Conservation (phyloP, 1,284 basidiomycete genomes). For the Austropuccinia psidii region DNA sequence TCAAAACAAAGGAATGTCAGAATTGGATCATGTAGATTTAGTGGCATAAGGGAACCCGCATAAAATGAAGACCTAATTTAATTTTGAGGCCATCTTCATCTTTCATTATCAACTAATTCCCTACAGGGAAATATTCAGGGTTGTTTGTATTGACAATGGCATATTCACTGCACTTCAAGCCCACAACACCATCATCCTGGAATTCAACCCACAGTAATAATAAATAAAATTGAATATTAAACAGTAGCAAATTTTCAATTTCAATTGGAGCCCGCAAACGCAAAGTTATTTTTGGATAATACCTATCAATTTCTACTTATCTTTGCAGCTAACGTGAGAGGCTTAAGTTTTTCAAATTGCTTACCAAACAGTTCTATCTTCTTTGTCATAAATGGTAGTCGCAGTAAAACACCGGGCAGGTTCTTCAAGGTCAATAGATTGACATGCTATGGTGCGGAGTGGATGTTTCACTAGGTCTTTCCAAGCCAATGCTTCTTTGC, state of each 20-base stretch:
- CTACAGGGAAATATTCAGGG: slow-evolving; percentile 34
- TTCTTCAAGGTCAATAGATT: slow-evolving; percentile 70
- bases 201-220: slow-evolving; percentile 83
- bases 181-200: slow-evolving; percentile 74
- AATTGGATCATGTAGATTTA: too few species aligned
- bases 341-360: not conserved
- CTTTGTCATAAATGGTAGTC: slow-evolving; percentile 30
- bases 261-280: slow-evolving; percentile 51
- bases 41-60: too few species aligned
- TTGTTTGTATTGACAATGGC: slow-evolving; percentile 35
- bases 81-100: slow-evolving; percentile 33
- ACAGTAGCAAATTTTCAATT: slow-evolving; percentile 91
- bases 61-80: slow-evolving; percentile 27
- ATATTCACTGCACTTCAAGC: slow-evolving; percentile 43
- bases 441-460: slow-evolving; percentile 74
- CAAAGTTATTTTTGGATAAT: slow-evolving; percentile 36
- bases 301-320: slow-evolving; percentile 4
- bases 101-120: slow-evolving; percentile 19
- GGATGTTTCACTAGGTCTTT: slow-evolving; percentile 76
- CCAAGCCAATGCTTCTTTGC: slow-evolving; percentile 70
- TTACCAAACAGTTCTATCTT: slow-evolving; percentile 25
- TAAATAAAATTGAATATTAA: slow-evolving; percentile 86
- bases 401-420: slow-evolving; percentile 93
- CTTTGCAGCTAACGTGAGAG: not conserved
- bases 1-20: too few species aligned